Percentiles rank a stretch among this genome's conserved stretches.
These are phyloP conservation scores for Penicillium occitanis DNA, from an alignment of 2,329 filamentous ascomycete genomes.

Conservation along the genomic window DNA sequence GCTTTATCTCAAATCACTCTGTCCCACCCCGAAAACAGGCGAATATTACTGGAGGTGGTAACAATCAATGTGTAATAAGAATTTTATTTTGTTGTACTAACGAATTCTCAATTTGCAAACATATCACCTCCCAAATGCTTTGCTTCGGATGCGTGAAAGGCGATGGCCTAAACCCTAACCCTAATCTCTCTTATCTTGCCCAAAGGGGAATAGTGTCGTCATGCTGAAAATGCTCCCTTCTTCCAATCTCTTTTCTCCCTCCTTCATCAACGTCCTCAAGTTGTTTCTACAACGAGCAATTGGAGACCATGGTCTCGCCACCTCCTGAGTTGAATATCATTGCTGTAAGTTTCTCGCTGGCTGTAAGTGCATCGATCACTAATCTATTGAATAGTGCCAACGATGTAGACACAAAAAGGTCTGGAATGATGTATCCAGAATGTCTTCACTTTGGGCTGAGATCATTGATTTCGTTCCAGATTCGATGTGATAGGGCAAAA, in stretches of 20 bases:
- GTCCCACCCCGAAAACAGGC: too few relatives aligned
- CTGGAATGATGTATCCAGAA: too few relatives aligned
- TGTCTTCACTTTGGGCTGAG: too few relatives aligned
- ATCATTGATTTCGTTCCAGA: not conserved
- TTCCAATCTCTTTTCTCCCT: not conserved
- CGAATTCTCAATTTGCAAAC: too few relatives aligned
- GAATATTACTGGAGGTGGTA: too few relatives aligned
- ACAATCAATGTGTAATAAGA: too few relatives aligned
- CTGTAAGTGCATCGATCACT: not conserved
- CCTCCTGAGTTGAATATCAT: not conserved
- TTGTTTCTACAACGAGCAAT: not conserved
- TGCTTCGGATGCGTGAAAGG: too few relatives aligned
- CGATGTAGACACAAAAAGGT: not conserved
- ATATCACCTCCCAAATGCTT: too few relatives aligned
- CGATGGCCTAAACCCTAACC: not conserved
- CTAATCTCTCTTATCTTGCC: not conserved
- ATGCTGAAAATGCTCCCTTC: not conserved
- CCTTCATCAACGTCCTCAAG: not conserved
- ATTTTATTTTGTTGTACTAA: too few relatives aligned
- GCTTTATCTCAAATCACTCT: too few relatives aligned
- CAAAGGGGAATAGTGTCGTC: not conserved
- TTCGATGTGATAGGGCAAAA: not conserved
- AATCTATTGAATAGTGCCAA: not conserved
- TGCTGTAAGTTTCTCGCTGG: not conserved
- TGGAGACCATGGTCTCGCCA: not conserved